Percentiles rank a stretch among this genome's conserved stretches.
phyloP scores from a whole-genome alignment of 306 rosid genomes.

The Acmispon strigosus region DNA sequence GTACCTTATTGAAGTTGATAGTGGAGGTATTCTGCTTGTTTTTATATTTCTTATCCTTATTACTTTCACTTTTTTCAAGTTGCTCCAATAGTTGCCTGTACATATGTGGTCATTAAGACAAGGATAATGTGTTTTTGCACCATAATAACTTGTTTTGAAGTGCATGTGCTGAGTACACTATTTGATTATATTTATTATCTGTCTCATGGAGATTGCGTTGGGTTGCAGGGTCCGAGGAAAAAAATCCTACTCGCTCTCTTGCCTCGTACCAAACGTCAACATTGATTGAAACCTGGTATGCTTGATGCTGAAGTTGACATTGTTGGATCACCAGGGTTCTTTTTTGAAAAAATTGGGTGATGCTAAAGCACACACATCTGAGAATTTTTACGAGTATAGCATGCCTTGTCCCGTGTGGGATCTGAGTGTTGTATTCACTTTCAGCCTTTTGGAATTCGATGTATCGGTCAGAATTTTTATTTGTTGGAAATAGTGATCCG shows the following conservation, averaged over 20 bases:
- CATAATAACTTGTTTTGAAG: background rate
- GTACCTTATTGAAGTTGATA: background rate
- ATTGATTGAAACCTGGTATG: conserved; percentile 25
- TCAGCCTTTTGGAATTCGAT: conserved; percentile 24
- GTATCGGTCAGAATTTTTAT: background rate
- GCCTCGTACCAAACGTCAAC: conserved; percentile 62
- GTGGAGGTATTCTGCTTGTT: background rate
- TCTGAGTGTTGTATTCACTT: conserved; percentile 16
- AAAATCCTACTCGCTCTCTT: conserved; percentile 71
- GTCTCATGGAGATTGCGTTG: conserved; percentile 25
- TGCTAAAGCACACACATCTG: conserved; percentile 18
- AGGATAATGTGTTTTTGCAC: background rate
- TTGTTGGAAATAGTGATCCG: conserved; percentile 27
- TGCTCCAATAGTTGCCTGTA: background rate
- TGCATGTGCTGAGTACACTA: background rate
- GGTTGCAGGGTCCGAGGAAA: conserved; percentile 92
- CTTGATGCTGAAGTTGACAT: conserved; percentile 18
- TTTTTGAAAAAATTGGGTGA: background rate
- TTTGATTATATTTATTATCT: background rate
- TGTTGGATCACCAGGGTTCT: conserved; percentile 6
- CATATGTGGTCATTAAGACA: background rate
- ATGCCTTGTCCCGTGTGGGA: conserved; percentile 24
- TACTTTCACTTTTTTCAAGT: background rate
- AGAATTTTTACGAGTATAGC: conserved; percentile 16
- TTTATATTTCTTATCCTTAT: background rate